Conservation (phyloP, 1,284 basidiomycete genomes). For the Fomitopsis betulina region DNA sequence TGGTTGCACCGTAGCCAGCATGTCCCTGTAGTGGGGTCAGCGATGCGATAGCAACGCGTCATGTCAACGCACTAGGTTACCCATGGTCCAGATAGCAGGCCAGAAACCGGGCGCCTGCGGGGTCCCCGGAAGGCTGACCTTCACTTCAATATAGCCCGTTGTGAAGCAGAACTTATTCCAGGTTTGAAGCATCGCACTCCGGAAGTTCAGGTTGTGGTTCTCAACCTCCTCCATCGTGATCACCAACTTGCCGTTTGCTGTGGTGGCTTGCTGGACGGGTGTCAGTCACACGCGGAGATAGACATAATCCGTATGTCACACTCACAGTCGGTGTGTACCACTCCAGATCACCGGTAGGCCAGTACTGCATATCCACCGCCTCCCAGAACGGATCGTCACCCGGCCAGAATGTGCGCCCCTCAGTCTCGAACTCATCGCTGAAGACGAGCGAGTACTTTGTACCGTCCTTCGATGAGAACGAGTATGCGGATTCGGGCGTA, state of each 20-base stretch:
- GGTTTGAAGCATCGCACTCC: slow-evolving; percentile 73
- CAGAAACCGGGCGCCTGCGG: slow-evolving; percentile 66
- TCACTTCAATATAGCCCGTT: slow-evolving; percentile 84
- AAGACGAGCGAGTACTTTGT: slow-evolving; percentile 80
- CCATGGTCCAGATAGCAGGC: slow-evolving; percentile 51
- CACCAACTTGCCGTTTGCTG: slow-evolving; percentile 66
- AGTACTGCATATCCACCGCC: slow-evolving; percentile 68
- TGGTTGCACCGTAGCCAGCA: slow-evolving; percentile 57
- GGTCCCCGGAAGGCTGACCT: slow-evolving; percentile 77
- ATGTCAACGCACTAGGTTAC: slow-evolving; percentile 39
- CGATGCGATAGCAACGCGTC: slow-evolving; percentile 30
- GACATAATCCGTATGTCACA: not conserved
- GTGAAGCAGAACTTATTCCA: slow-evolving; percentile 97
- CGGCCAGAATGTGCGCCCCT: slow-evolving; percentile 75
- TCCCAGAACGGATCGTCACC: slow-evolving; percentile 82
- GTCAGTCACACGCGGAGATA: not conserved
- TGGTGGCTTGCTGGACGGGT: slow-evolving; percentile 51
- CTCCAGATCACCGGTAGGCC: slow-evolving; percentile 81
- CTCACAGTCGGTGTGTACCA: slow-evolving; percentile 77
- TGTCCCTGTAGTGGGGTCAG: slow-evolving; percentile 39
- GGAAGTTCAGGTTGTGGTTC: slow-evolving; percentile 73
- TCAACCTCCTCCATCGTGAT: slow-evolving; percentile 65
- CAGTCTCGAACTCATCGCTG: slow-evolving; percentile 87
- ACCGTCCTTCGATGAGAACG: slow-evolving; percentile 58
- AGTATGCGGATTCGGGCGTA: slow-evolving; percentile 54